Base-by-base conservation (phyloP, 2,329 filamentous ascomycete species). In the Botrytis pseudocinerea region DNA sequence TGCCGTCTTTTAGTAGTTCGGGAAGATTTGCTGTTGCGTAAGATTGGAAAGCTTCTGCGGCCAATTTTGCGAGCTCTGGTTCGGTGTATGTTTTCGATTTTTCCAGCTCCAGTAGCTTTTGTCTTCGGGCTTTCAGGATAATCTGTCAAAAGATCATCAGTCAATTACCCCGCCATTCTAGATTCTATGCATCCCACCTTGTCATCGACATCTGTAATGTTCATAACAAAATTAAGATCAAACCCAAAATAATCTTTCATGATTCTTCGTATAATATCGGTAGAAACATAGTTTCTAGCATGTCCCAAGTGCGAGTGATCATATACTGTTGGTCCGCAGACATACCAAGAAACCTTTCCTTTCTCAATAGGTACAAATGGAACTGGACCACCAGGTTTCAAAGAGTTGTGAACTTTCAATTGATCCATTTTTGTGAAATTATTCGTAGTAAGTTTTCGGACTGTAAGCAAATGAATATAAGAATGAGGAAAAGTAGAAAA, bases 61-160 rank as follows among this genome's bases (percentile, higher is more conserved):
- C 87, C 18, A 90, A 80, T 60, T 85, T 82, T 18, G 80, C 78
- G 7, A 86, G 81, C 73, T 88, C 83, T 25, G 84, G 82, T 18
- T 84, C 77, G 12, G 85, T 83, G 75, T 88, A 85, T 25, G 80
- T 80, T 80, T 97, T 96, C 80, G 93, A 92, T 82, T 91, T 90
- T 74, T 92, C 89, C 81, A 93, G 91, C 75, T 95, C 88, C 73
- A 97, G 90, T 51, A 98, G 83, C 80, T 94, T 89, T 79, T 96
- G 91, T 83, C 96, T 90, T 79, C 95, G 87, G 22, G 92, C 91
- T 76, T 90, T 73, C 10, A 73, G 59, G 32, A 73, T 73, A 57
- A 73, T 73, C 71, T 73, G 66, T 61, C 12, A 54, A 32, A 40
- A 46, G 42, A 44, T 46, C 54, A 69, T 70, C 65, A 70, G 66